Percentiles rank a stretch among this genome's conserved stretches.
phyloP scores from a whole-genome alignment of 73 alveolate species.

The Symbiodinium pilosum region DNA sequence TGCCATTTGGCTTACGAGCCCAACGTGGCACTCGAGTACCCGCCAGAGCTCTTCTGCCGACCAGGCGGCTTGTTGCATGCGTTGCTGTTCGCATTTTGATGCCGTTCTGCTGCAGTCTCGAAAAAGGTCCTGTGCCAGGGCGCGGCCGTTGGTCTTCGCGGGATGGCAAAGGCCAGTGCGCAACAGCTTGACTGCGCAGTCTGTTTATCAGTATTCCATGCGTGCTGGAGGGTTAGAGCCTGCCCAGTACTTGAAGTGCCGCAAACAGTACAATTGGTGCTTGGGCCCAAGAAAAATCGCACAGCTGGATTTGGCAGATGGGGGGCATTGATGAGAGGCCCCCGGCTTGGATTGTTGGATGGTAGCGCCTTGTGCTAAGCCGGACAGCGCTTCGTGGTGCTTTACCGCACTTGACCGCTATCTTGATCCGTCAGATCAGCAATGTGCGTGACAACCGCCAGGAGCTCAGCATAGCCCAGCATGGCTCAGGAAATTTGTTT shows the following conservation, averaged over 20 bases:
- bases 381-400: too few relatives aligned
- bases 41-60: constrained; percentile 56
- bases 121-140: constrained; percentile 23
- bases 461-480: constrained; percentile 28
- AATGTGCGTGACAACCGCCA: constrained; percentile 15
- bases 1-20: constrained; percentile 77
- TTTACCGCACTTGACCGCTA: too few relatives aligned
- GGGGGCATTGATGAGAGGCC: not conserved
- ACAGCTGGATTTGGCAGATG: not conserved
- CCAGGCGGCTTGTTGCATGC: too few relatives aligned
- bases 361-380: constrained; percentile 34
- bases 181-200: not conserved
- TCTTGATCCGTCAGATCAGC: too few relatives aligned
- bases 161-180: constrained; percentile 53
- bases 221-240: too few relatives aligned
- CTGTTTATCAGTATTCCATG: too few relatives aligned
- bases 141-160: constrained; percentile 45
- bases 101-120: too few relatives aligned
- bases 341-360: constrained; percentile 44
- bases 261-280: constrained; percentile 85
- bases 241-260: constrained; percentile 12
- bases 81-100: not conserved
- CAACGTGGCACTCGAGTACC: constrained; percentile 84
- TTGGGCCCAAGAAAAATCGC: too few relatives aligned
- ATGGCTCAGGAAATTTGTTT: too few relatives aligned